Conservation (phyloP, 2,329 filamentous ascomycete genomes). For the Ilyonectria mors-panacis region DNA sequence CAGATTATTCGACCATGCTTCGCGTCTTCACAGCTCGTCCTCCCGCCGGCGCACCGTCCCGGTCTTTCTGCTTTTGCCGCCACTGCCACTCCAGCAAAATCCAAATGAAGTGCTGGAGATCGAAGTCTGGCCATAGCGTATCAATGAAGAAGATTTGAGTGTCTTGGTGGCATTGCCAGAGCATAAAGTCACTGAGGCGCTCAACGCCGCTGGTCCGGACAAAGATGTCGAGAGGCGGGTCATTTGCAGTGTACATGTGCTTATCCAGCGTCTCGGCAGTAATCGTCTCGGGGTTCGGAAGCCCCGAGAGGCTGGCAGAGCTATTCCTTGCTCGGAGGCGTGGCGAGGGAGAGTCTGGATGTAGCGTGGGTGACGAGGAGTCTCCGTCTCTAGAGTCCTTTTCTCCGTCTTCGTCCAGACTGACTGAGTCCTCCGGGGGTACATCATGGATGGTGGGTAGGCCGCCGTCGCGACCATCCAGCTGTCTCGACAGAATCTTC, state of each 20-base stretch:
- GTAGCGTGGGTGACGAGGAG: slow-evolving; percentile 73
- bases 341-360: slow-evolving; percentile 67
- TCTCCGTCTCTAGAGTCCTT: slow-evolving; percentile 66
- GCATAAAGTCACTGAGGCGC: slow-evolving; percentile 96
- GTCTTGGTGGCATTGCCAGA: slow-evolving; percentile 96
- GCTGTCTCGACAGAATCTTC: slow-evolving; percentile 82
- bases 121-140: slow-evolving; percentile 96
- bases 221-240: slow-evolving; percentile 91
- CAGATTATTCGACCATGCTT: slow-evolving; percentile 35
- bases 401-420: slow-evolving; percentile 61
- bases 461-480: slow-evolving; percentile 62
- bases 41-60: slow-evolving; percentile 62
- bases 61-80: slow-evolving; percentile 71
- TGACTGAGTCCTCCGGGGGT: slow-evolving; percentile 57
- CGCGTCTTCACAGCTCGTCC: slow-evolving; percentile 45
- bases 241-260: slow-evolving; percentile 89
- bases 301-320: slow-evolving; percentile 55
- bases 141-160: slow-evolving; percentile 94
- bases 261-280: slow-evolving; percentile 84
- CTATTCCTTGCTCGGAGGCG: slow-evolving; percentile 52
- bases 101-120: slow-evolving; percentile 92
- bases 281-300: slow-evolving; percentile 87
- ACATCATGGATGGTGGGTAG: slow-evolving; percentile 66
- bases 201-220: slow-evolving; percentile 94
- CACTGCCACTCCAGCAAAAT: slow-evolving; percentile 93